Evolutionary conservation across 73 alveolate genomes (phyloP).

Genomic region (Vitrella brassicaformis): DNA sequence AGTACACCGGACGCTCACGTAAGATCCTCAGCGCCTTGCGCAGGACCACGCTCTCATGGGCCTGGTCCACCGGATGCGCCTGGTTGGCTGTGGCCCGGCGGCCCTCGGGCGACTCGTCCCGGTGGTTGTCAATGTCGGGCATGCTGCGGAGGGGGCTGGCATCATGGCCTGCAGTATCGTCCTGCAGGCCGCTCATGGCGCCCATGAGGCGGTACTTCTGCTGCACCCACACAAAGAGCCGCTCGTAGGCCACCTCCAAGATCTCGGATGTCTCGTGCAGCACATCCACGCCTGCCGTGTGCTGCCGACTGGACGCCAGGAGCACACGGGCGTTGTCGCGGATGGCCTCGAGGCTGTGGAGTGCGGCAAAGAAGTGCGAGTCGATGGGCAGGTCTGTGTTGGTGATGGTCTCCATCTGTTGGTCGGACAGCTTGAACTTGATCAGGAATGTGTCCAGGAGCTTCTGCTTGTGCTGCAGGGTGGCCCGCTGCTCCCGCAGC

Average conservation of each 20-base stretch:
- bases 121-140: background rate
- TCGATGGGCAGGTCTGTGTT: constrained; percentile 23
- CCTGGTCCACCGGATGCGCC: constrained; percentile 17
- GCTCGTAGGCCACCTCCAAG: constrained; percentile 28
- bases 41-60: constrained; percentile 2
- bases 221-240: constrained; percentile 25
- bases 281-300: constrained; percentile 30
- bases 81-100: constrained; percentile 4
- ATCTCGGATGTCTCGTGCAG: constrained; percentile 36
- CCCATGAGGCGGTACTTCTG: background rate
- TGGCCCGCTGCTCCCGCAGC: background rate
- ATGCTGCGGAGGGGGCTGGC: background rate
- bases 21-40: constrained; percentile 5
- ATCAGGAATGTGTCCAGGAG: constrained; percentile 18
- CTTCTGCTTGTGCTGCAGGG: background rate
- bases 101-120: background rate
- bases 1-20: constrained; percentile 29
- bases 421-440: constrained; percentile 17
- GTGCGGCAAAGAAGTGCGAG: constrained; percentile 21
- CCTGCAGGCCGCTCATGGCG: too few species aligned
- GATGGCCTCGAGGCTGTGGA: constrained; percentile 9
- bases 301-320: constrained; percentile 27
- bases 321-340: background rate
- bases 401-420: constrained; percentile 10
- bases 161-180: too few species aligned